Conservation (phyloP, 441 rosid genomes). For the Melastoma candidum region DNA sequence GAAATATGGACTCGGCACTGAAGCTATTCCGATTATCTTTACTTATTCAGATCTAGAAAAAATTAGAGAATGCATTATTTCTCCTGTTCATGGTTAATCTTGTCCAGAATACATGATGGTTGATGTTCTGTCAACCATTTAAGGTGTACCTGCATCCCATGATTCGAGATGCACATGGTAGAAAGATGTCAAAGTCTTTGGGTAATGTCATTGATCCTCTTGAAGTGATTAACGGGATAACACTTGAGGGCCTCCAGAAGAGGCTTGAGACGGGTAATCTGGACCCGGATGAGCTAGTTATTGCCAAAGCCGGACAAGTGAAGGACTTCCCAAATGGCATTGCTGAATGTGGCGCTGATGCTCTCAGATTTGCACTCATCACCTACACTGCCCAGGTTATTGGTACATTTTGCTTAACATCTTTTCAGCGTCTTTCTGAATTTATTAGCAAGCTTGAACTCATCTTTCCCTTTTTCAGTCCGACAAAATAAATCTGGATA, state of each 20-base stretch:
- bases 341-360: slow-evolving; percentile 96
- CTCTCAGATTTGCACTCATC: slow-evolving; percentile 94
- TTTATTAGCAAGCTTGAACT: no score
- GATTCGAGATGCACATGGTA: slow-evolving; percentile 99
- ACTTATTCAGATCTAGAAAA: background rate
- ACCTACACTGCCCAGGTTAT: slow-evolving; percentile 86
- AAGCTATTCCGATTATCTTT: no score
- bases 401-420: no score
- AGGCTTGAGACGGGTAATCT: slow-evolving; percentile 84
- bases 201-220: slow-evolving; percentile 96
- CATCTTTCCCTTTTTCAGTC: slow-evolving; percentile 33
- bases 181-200: slow-evolving; percentile 92
- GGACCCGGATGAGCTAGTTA: slow-evolving; percentile 59
- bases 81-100: background rate
- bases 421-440: no score
- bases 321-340: slow-evolving; percentile 90
- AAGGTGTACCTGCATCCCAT: slow-evolving; percentile 94
- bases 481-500: slow-evolving; percentile 89
- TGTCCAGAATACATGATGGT: background rate
- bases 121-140: slow-evolving; percentile 2
- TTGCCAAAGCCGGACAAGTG: slow-evolving; percentile 78
- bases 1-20: no score
- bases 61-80: background rate
- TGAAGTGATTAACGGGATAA: slow-evolving; percentile 81
- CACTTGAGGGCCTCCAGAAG: slow-evolving; percentile 80